Base-by-base conservation (phyloP, 169 alveolate genomes). In the Theileria sp. region DNA sequence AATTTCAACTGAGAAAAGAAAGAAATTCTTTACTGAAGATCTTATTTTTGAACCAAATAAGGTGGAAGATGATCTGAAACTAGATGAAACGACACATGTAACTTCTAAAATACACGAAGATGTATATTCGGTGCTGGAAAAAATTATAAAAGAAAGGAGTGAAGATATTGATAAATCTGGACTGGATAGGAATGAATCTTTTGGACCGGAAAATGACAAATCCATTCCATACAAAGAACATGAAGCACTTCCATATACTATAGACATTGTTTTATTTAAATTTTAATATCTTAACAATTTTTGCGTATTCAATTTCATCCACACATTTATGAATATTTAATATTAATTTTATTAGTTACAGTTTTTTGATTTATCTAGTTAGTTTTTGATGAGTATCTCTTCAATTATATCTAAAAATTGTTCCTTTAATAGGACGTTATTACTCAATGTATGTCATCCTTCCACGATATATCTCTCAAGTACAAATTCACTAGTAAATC, bases 171-270 rank as follows among this genome's bases (percentile, higher is more conserved):
- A 30, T 10, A 1, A 30, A 30, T 4, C 30, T 34, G 28, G 71
- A 9, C 1, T 26, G 49, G 49, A 75, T n/a, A 4, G 30, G 7
- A 34, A 75, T 44, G 34, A 15, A 23, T 60, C 25, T 60, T 44
- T 8, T 10, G 17, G 54, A 0, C 15, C 1, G 8, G 54, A 2
- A 13, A 44, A 44, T 44, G 54, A 7, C 15, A 38, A 67, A 30
- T 26, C 75, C n/a, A 3, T 82, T 25, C 28, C 75, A 15, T 78
- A 71, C 12, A 69, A 21, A 84, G 88, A 82, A 66, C 51, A 78
- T 12, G 83, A 62, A 13, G 86, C 70, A 7, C 12, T 62, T n/a
- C 88, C 88, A n/a, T 82, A 82, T 49, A 75, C 51, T 74, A 73
- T 82, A 6, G 88, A 82, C 85, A 82, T 82, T 30, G 73, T 82